These are phyloP conservation scores for Eleusine coracana DNA, from an alignment of 176 grass and related monocot species.

Conservation along the genomic window DNA sequence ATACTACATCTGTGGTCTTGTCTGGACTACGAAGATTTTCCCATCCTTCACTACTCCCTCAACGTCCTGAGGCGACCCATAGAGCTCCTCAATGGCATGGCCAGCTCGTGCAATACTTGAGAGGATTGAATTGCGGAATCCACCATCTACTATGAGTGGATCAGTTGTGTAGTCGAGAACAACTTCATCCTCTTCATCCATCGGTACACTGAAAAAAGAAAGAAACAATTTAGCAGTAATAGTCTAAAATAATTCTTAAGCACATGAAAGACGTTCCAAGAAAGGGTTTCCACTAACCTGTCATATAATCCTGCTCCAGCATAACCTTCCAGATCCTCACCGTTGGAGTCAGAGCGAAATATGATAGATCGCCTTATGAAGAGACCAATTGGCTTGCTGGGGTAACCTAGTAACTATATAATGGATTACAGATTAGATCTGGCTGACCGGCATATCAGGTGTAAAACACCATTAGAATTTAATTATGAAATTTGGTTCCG, in stretches of 20 bases:
- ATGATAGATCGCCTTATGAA: conserved; percentile 92
- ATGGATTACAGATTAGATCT: conserved; percentile 12
- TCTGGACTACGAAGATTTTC: conserved; percentile 88
- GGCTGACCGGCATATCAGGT: neutral
- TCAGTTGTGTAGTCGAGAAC: conserved; percentile 80
- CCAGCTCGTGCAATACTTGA: conserved; percentile 72
- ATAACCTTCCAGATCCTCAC: conserved; percentile 97
- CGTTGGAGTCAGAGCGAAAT: conserved; percentile 97
- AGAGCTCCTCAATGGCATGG: conserved; percentile 78
- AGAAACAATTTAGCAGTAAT: conserved; percentile 16
- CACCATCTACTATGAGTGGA: conserved; percentile 61
- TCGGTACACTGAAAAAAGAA: conserved; percentile 69
- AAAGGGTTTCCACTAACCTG: conserved; percentile 54
- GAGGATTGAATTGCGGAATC: conserved; percentile 62
- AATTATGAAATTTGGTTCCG: neutral
- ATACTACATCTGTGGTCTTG: conserved; percentile 91
- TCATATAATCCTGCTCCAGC: conserved; percentile 97
- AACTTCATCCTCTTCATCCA: conserved; percentile 91
- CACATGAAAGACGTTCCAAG: neutral
- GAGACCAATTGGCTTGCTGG: conserved; percentile 94
- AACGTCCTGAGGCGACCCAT: conserved; percentile 76
- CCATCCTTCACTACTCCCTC: conserved; percentile 93
- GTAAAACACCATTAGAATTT: neutral
- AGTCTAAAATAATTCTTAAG: neutral
- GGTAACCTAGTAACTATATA: conserved; percentile 83